Evolutionary conservation across 768 basidiomycete genomes (phyloP), one percentile per base, ranked within the genome.

Genomic region (Kwoniella pini): DNA sequence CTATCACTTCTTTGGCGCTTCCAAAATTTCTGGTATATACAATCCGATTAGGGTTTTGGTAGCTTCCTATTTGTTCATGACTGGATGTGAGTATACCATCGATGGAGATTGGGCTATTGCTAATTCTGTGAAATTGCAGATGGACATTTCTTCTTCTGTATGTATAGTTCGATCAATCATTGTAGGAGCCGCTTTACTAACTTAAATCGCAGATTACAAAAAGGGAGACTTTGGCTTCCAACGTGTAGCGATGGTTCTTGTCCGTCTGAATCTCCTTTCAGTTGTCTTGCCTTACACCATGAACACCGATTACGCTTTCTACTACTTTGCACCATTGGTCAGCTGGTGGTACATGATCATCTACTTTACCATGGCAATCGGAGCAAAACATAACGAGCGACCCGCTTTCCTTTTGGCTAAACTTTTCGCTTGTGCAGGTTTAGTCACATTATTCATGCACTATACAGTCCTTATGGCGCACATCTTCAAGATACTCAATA

Each of bases 1-100:
- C 69, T 95, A 96, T 72, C 92, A 95, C 78, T 92, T 92, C 77
- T 79, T 88, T 40, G 89, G 89, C 21, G 92, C 88, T n/a, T 92
- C 91, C 24, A 89, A 89, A 78, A 83, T 92, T 58, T 88, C 88
- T 10, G 90, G 90, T n/a, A 91, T 95, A 58, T 95, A 95, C 80
- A 94, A 95, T 72, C 88, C 89, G 38, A 86, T 94, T 43, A 86
- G 92, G 49, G 87, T 90, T 26, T 82, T 94, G 30, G 92, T 96
- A 21, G 90, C 92, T 13, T 84, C 89, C 1, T 93, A 92, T 75
- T 82, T 93, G 15, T 94, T 92, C 80, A 91, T 94, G 91, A 89
- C 89, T 22, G 92, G 92, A 43, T 96, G 92, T 81, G 88, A 90
- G 17, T 78, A 11, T 2, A 15, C 53, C 28, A 50, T 19, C 4